Conservation (phyloP, 192 early-diverging fungal species). For the Dispira simplex region DNA sequence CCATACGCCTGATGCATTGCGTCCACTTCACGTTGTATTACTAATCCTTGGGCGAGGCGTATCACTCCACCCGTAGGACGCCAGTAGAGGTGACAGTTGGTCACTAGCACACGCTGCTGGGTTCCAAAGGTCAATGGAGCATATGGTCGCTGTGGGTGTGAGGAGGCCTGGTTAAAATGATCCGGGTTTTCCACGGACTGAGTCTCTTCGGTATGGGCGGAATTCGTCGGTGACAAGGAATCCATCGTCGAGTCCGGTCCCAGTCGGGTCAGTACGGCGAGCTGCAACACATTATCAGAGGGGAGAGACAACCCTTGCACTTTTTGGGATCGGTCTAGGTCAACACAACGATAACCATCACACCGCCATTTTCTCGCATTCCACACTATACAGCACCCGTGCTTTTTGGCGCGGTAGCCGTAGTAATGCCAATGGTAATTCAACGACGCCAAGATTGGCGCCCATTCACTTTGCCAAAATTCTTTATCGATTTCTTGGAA, state of each 20-base stretch:
- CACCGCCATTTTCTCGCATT: not conserved
- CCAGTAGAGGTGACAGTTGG: too few species aligned
- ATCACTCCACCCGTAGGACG: too few species aligned
- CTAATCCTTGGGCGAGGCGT: too few species aligned
- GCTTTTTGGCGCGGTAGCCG: not conserved
- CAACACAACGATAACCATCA: not conserved
- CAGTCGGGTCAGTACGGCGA: not conserved
- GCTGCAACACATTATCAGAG: not conserved
- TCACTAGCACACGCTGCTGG: too few species aligned
- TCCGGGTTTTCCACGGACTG: too few species aligned
- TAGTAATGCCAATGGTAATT: slow-evolving; percentile 7
- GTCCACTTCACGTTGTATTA: too few species aligned
- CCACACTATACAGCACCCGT: slow-evolving; percentile 12
- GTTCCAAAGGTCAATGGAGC: too few species aligned
- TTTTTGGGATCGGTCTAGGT: not conserved
- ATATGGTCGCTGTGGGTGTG: too few species aligned
- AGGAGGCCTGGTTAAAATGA: too few species aligned
- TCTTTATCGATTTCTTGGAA: slow-evolving; percentile 34
- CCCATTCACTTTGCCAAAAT: not conserved
- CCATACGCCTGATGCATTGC: too few species aligned
- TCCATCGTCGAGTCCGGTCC: not conserved
- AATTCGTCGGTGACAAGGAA: not conserved
- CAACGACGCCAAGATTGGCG: not conserved
- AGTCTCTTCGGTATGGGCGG: not conserved
- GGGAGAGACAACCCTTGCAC: not conserved